These are phyloP conservation scores for Stromatinia cepivora DNA, from an alignment of 2,329 filamentous ascomycete genomes.

Conservation along the genomic window DNA sequence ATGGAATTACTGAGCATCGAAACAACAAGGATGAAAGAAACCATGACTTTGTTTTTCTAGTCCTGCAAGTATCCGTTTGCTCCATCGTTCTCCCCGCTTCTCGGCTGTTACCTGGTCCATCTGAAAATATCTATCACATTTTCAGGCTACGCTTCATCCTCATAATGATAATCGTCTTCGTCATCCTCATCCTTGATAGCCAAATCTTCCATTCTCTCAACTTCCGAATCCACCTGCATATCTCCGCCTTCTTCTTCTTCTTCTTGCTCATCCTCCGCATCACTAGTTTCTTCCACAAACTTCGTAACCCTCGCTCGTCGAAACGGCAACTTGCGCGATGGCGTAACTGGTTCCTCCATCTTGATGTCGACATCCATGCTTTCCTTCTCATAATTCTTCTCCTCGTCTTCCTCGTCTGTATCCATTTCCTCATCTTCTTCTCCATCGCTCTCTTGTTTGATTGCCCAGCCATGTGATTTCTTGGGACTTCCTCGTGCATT, in stretches of 20 bases:
- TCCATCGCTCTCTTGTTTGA: not conserved
- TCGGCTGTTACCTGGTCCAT: not conserved
- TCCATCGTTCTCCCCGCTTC: not conserved
- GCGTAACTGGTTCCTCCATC: not conserved
- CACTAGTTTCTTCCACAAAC: constrained; percentile 9
- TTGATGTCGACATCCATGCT: not conserved
- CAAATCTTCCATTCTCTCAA: not conserved
- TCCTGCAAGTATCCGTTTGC: not conserved
- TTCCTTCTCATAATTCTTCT: not conserved
- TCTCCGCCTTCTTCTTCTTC: not conserved
- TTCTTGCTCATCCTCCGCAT: constrained; percentile 4
- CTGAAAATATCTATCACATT: not conserved
- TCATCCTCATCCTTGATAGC: not conserved
- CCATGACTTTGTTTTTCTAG: not conserved
- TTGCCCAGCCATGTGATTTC: not conserved
- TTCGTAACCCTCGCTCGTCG: not conserved
- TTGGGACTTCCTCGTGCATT: not conserved
- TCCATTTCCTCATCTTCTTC: not conserved
- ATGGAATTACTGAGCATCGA: too few relatives aligned
- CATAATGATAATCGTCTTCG: not conserved
- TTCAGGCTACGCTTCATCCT: not conserved
- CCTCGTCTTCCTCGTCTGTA: not conserved
- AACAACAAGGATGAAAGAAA: not conserved
- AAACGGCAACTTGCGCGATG: not conserved
- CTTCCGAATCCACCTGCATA: not conserved